phyloP scores from a whole-genome alignment of 2,329 filamentous ascomycete genomes.

The Calonectria pauciramosa region DNA sequence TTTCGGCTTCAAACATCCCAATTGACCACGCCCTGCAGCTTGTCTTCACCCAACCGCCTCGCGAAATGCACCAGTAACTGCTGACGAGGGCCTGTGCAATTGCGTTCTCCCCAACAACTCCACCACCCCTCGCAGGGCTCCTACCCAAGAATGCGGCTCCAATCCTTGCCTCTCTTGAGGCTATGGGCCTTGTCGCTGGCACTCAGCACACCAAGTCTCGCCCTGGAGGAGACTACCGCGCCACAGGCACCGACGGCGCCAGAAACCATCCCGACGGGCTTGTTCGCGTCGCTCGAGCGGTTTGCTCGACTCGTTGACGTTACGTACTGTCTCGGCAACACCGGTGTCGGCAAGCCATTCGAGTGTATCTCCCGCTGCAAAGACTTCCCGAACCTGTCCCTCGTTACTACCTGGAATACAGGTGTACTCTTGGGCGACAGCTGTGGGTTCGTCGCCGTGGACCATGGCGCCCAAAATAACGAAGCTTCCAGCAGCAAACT shows the following conservation, averaged over 20 bases:
- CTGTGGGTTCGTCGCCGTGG: constrained; percentile 94
- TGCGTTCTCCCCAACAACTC: not conserved
- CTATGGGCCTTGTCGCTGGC: constrained; percentile 37
- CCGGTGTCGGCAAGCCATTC: constrained; percentile 88
- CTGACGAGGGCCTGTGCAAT: not conserved
- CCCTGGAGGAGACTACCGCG: constrained; percentile 9
- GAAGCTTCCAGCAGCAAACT: constrained; percentile 24
- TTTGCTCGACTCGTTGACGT: constrained; percentile 94
- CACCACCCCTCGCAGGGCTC: not conserved
- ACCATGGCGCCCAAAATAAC: constrained; percentile 64
- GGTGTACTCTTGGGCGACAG: constrained; percentile 89
- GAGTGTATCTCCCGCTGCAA: constrained; percentile 85
- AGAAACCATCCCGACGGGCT: constrained; percentile 64
- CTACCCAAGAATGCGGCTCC: constrained; percentile 29
- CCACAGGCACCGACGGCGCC: constrained; percentile 14
- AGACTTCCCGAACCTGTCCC: constrained; percentile 84
- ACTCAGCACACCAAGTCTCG: constrained; percentile 29
- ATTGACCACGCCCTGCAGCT: not conserved
- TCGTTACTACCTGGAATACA: constrained; percentile 91
- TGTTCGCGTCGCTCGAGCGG: constrained; percentile 89
- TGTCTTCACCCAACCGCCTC: not conserved
- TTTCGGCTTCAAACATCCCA: not conserved
- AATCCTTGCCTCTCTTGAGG: not conserved
- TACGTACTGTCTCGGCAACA: constrained; percentile 89
- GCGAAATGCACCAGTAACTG: constrained; percentile 18